Conservation (phyloP, 202 grass and related monocot species). For the Schoenoplectus tabernaemontani region DNA sequence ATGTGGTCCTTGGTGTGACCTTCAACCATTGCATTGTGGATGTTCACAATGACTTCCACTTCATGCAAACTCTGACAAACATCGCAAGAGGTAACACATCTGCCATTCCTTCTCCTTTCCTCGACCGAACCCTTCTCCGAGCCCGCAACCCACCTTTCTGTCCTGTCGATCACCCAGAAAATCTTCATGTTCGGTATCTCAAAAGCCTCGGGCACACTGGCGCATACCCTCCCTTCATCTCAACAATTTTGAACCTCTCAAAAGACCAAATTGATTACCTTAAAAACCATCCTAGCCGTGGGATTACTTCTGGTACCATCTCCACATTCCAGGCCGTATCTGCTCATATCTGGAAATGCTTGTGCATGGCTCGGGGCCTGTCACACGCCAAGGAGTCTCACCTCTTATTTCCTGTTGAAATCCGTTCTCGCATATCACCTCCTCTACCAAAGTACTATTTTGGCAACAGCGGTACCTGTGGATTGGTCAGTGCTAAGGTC, state of each 20-base stretch:
- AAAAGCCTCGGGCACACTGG: not conserved
- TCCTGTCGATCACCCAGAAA: not conserved
- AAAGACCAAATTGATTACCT: constrained; percentile 25
- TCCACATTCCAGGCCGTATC: constrained; percentile 30
- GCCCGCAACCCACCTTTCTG: constrained; percentile 12
- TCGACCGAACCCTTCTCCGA: constrained; percentile 26
- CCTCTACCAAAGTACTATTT: constrained; percentile 28
- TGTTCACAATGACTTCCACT: constrained; percentile 1
- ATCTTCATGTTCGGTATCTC: not conserved
- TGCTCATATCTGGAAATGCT: constrained; percentile 36
- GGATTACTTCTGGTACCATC: not conserved
- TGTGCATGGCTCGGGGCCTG: constrained; percentile 28
- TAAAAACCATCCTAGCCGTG: not conserved
- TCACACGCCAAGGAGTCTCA: not conserved
- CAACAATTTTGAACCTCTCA: constrained; percentile 21
- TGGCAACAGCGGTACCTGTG: constrained; percentile 23
- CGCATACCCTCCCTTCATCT: not conserved
- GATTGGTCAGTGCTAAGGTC: constrained; percentile 1
- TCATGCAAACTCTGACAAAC: constrained; percentile 18
- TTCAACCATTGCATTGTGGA: constrained; percentile 22
- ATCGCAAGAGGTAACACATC: not conserved
- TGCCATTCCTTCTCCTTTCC: not conserved
- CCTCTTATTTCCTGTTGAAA: constrained; percentile 27
- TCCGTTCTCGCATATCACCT: constrained; percentile 24
- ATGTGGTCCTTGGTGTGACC: constrained; percentile 6